Base-by-base conservation (phyloP, 2,329 filamentous ascomycete species). In the Aspergillus sp. region DNA sequence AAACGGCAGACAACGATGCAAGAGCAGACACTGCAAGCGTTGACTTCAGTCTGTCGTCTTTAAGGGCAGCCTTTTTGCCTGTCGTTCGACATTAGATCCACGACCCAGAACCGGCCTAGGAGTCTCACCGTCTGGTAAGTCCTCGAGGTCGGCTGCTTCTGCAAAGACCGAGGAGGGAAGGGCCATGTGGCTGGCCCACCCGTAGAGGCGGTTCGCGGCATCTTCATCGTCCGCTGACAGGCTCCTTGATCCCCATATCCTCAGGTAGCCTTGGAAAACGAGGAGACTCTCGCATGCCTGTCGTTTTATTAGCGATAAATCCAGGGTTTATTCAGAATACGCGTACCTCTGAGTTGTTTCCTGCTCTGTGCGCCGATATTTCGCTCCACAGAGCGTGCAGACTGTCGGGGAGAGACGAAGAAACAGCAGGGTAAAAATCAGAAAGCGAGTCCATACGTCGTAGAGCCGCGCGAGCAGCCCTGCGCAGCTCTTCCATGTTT, bases 241-340 rank as follows among this genome's bases (percentile, higher is more conserved):
- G 5, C 17, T 15, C 26, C 33, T 42, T 4, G 35, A 33, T 11
- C 26, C 36, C 39, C 44, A 42, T 17, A 25, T 24, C 19, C 42
- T 41, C 16, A 60, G 32, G 24, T 46, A 54, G 11, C 29, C 36
- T 19, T 49, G 41, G 5, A 42, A 46, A 7, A 57, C 35, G 16
- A 55, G 44, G 3, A 64, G 40, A 31, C 44, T 49, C 39, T 61
- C 52, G 15, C 51, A 52, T 15, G 41, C 34, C 60, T 63, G 30
- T 15, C 12, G 10, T 8, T 8, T 16, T 6, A 28, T 39, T 26
- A 36, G 28, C 15, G 26, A 27, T 3, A 12, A 1, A 14, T 20
- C 20, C n/a, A 16, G 14, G 40, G 12, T 43, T 34, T 25, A n/a
- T 2, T 29, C 7, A 2, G 13, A 6, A 15, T 7, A 17, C 10